These are phyloP conservation scores for Telfairia occidentalis DNA, from an alignment of 331 rosid genomes.

Conservation along the genomic window DNA sequence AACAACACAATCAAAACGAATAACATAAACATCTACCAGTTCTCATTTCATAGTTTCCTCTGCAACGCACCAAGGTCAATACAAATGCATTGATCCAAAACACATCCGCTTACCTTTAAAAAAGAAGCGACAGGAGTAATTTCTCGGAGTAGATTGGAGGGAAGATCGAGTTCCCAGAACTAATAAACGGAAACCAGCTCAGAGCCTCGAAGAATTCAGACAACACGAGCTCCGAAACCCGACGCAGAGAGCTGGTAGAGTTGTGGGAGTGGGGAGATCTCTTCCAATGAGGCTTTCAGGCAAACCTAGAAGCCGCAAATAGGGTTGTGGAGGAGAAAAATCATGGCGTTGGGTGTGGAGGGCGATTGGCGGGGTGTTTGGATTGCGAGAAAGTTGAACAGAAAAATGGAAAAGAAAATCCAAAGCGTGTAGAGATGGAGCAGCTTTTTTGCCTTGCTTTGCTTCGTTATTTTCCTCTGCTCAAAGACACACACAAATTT, in stretches of 20 bases:
- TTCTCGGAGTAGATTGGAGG: background rate
- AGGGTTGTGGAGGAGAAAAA: conserved; percentile 16
- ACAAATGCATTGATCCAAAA: background rate
- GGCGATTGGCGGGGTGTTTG: conserved; percentile 33
- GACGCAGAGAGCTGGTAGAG: background rate
- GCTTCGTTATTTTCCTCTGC: conserved; percentile 10
- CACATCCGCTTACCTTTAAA: background rate
- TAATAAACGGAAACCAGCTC: background rate
- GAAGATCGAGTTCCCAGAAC: background rate
- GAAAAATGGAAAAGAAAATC: conserved; percentile 24
- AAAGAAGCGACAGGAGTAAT: no score
- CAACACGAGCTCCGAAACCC: background rate
- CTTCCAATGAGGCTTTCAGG: conserved; percentile 14
- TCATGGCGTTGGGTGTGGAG: conserved; percentile 17
- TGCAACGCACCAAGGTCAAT: background rate
- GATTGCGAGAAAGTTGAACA: conserved; percentile 33
- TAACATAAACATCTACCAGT: background rate
- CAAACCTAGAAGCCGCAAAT: conserved; percentile 18
- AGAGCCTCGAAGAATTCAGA: background rate
- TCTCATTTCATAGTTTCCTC: background rate
- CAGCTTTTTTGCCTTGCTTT: conserved; percentile 33
- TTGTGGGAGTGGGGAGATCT: conserved; percentile 26
- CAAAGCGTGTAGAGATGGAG: conserved; percentile 32
- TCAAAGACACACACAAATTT: background rate
- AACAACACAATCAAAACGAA: background rate